Evolutionary conservation across 345 rosid genomes (phyloP).

Genomic region (Hibiscus tridactylites): DNA sequence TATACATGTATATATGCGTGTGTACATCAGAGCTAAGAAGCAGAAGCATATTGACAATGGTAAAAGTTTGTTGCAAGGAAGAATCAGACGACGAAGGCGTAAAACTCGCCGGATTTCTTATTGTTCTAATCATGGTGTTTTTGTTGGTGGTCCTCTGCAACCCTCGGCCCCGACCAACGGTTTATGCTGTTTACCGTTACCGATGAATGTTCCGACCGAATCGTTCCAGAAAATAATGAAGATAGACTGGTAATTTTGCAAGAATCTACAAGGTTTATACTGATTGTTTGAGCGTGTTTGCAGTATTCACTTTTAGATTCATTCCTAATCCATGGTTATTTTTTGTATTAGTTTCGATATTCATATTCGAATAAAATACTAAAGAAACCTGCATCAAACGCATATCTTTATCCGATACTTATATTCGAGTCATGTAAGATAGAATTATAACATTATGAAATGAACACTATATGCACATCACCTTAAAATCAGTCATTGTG

Average conservation of each 20-base stretch:
- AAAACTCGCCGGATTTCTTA: background rate
- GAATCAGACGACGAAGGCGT: background rate
- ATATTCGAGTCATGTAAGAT: background rate
- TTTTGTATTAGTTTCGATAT: no score
- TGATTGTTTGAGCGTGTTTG: background rate
- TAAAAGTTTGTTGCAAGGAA: background rate
- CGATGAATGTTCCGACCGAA: constrained; percentile 17
- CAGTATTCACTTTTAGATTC: background rate
- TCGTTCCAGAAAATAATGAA: background rate
- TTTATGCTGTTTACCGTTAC: background rate
- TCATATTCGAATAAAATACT: no score
- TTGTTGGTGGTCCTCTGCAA: background rate
- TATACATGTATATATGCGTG: background rate
- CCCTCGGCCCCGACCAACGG: background rate
- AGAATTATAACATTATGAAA: background rate
- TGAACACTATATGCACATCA: background rate
- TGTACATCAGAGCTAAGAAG: background rate
- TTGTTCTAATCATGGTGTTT: background rate
- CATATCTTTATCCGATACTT: background rate
- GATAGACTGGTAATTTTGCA: background rate
- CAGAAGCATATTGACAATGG: constrained; percentile 15
- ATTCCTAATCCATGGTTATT: no score
- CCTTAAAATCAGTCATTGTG: background rate
- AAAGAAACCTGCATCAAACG: no score
- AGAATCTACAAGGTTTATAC: background rate